A percentile compares a stretch with the other conserved stretches of the same genome.
These are phyloP conservation scores for Coemansia pectinata DNA, from an alignment of 192 early-diverging fungal genomes.

Conservation along the genomic window DNA sequence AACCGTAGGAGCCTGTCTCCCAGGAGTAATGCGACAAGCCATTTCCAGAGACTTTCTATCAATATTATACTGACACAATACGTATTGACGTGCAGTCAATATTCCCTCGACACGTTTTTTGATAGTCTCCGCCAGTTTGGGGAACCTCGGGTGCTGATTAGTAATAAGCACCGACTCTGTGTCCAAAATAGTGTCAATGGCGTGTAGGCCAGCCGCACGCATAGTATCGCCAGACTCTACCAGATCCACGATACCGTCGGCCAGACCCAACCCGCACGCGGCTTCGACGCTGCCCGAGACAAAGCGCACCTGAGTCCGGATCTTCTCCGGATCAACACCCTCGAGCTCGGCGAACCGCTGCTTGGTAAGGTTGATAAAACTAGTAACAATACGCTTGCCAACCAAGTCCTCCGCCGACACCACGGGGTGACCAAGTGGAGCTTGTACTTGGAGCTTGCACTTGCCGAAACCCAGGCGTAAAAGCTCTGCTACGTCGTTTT, in stretches of 20 bases:
- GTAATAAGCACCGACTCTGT: constrained; percentile 91
- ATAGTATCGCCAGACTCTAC: constrained; percentile 99
- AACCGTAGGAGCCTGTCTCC: constrained; percentile 90
- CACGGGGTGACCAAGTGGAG: constrained; percentile 64
- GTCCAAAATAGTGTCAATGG: constrained; percentile 77
- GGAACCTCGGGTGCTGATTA: constrained; percentile 74
- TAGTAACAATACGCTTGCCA: constrained; percentile 94
- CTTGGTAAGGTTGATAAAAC: constrained; percentile 72
- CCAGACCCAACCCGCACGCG: constrained; percentile 92
- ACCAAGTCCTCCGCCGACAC: constrained; percentile 66
- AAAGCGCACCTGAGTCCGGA: constrained; percentile 79
- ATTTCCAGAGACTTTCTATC: constrained; percentile 60
- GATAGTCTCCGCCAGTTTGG: constrained; percentile 76
- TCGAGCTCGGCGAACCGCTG: constrained; percentile 81
- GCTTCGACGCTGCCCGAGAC: constrained; percentile 94
- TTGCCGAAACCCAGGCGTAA: constrained; percentile 87
- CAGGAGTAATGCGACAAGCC: constrained; percentile 82
- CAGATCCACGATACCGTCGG: constrained; percentile 86
- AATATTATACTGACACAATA: constrained; percentile 92
- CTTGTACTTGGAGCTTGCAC: constrained; percentile 91
- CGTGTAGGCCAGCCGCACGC: constrained; percentile 94
- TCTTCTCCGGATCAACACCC: constrained; percentile 48
- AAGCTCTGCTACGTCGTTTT: constrained; percentile 70
- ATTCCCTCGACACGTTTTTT: constrained; percentile 87
- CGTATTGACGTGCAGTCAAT: constrained; percentile 83